These are phyloP conservation scores for Rachicladosporium sp. DNA, from an alignment of 2,329 filamentous ascomycete species.

Conservation along the genomic window DNA sequence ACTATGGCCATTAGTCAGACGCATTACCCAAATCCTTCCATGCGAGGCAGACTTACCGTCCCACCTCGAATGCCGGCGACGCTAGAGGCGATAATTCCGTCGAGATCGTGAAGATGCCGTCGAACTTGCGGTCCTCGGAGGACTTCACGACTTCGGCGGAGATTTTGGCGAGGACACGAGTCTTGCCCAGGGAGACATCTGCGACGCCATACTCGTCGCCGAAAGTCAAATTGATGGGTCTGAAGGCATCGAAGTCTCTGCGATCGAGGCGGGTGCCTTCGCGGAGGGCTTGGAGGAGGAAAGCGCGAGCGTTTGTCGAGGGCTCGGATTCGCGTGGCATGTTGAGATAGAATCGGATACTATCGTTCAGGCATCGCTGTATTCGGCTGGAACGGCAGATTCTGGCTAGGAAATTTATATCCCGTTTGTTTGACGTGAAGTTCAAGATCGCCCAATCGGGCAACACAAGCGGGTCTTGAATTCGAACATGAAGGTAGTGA, in stretches of 20 bases:
- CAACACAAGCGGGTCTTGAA: too few species aligned
- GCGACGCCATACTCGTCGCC: conserved; percentile 85
- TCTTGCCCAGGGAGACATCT: conserved; percentile 80
- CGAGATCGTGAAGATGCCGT: conserved; percentile 85
- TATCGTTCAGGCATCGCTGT: neutral
- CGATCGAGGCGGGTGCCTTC: conserved; percentile 76
- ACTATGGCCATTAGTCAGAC: conserved; percentile 10
- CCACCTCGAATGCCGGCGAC: conserved; percentile 78
- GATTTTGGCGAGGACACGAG: conserved; percentile 74
- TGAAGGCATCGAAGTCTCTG: conserved; percentile 67
- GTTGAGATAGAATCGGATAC: conserved; percentile 12
- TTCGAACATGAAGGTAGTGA: too few species aligned
- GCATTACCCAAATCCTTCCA: conserved; percentile 51
- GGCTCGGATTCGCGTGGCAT: conserved; percentile 93
- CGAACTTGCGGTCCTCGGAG: conserved; percentile 78
- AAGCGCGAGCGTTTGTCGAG: conserved; percentile 76
- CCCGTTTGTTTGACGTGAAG: too few species aligned
- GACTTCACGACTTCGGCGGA: conserved; percentile 82
- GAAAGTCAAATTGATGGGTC: conserved; percentile 65
- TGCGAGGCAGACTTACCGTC: conserved; percentile 40
- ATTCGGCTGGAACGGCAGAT: too few species aligned
- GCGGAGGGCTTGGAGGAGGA: conserved; percentile 70
- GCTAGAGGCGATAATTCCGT: conserved; percentile 89
- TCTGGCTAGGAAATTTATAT: too few species aligned
- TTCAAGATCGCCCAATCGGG: too few species aligned